These are phyloP conservation scores for Venturia pyrina DNA, from an alignment of 2,329 filamentous ascomycete genomes.

Conservation along the genomic window DNA sequence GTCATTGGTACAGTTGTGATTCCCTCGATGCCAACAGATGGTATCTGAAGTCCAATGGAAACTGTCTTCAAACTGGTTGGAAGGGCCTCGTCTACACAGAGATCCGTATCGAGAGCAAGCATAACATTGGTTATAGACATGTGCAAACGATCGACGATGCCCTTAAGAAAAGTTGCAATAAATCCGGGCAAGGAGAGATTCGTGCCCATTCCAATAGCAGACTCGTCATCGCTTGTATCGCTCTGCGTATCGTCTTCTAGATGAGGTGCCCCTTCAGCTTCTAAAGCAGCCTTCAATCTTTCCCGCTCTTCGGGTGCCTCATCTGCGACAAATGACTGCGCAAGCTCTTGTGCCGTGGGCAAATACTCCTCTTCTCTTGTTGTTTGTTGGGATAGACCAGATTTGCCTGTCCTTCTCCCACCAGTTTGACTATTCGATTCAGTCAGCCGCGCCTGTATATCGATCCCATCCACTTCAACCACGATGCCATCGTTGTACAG, in stretches of 20 bases:
- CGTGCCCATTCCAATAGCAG: conserved; percentile 65
- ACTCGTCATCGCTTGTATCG: conserved; percentile 56
- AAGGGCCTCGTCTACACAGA: not conserved
- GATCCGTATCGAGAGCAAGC: conserved; percentile 10
- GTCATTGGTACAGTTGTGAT: conserved; percentile 6
- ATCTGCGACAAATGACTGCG: conserved; percentile 62
- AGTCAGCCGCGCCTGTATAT: conserved; percentile 44
- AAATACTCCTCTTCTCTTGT: conserved; percentile 32
- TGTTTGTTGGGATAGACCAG: conserved; percentile 16
- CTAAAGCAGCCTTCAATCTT: conserved; percentile 57
- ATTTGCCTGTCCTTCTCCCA: not conserved
- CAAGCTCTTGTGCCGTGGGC: conserved; percentile 62
- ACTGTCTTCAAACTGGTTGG: not conserved
- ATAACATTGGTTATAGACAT: conserved; percentile 55
- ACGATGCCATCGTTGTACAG: conserved; percentile 76
- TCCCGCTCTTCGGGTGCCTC: conserved; percentile 58
- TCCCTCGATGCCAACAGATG: conserved; percentile 13
- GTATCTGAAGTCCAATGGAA: conserved; percentile 10
- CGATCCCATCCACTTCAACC: conserved; percentile 72
- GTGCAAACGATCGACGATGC: conserved; percentile 61
- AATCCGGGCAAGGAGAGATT: conserved; percentile 59
- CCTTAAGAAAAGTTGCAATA: conserved; percentile 61
- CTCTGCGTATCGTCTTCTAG: conserved; percentile 30
- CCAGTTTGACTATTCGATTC: not conserved
- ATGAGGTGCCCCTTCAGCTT: conserved; percentile 23